phyloP scores from a whole-genome alignment of 345 rosid genomes.

The Anastatica hierochuntica region DNA sequence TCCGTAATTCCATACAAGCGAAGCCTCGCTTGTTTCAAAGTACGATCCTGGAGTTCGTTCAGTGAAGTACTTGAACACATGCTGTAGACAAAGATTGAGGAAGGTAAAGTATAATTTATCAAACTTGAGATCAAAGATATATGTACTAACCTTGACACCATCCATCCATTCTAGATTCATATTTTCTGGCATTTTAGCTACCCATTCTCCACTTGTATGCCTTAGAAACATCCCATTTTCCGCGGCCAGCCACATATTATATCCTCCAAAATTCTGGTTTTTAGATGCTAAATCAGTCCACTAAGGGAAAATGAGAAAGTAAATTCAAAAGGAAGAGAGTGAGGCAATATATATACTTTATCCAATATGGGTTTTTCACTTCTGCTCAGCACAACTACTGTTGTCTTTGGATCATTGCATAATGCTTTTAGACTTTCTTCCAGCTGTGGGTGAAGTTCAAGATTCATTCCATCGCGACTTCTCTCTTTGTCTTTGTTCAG shows the following conservation, averaged over 20 bases:
- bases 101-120: slow-evolving; percentile 1
- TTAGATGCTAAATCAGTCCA: slow-evolving; percentile 1
- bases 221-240: slow-evolving; percentile 96
- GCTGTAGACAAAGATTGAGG: slow-evolving; percentile 45
- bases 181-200: slow-evolving; percentile 90
- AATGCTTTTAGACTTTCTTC: slow-evolving; percentile 44
- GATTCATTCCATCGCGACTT: slow-evolving; percentile 71
- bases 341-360: slow-evolving; percentile 33
- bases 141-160: slow-evolving; percentile 70
- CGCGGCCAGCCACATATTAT: slow-evolving; percentile 84
- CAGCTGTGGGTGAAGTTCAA: slow-evolving; percentile 71
- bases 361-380: slow-evolving; percentile 60
- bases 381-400: slow-evolving; percentile 82
- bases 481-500: slow-evolving; percentile 59
- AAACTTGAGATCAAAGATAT: neutral
- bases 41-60: slow-evolving; percentile 92
- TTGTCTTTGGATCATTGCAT: slow-evolving; percentile 65
- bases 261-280: slow-evolving; percentile 65
- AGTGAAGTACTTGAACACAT: slow-evolving; percentile 88
- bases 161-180: slow-evolving; percentile 92
- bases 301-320: neutral
- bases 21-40: slow-evolving; percentile 64
- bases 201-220: slow-evolving; percentile 66
- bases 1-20: slow-evolving; percentile 91
- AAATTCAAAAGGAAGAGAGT: neutral